Evolutionary conservation across 2,329 filamentous ascomycete genomes (phyloP), one percentile per base, ranked within the genome.

Genomic region (Sordariomycetes sp.): DNA sequence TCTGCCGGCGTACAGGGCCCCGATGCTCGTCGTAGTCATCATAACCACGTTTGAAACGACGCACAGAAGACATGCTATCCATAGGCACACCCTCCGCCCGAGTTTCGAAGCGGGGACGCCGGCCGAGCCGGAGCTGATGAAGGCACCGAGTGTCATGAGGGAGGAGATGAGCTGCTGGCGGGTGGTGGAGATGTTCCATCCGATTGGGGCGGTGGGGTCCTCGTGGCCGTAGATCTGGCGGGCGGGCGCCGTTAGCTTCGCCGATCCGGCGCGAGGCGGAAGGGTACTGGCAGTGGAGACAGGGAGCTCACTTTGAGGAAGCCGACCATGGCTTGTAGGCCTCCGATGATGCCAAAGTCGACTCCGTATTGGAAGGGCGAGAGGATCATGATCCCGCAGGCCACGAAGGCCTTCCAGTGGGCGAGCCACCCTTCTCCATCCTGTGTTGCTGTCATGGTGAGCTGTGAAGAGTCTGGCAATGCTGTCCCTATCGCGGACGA

Each of bases 21-120:
- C 76, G 42, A 83, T 79, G 57, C 69, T 65, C 7, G 70, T 73
- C 0, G 77, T 80, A 2, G 74, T 77, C 57, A 82, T 81, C 79
- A 82, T 82, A 62, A 81, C 71, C 20, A 80, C 68, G 60, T 81
- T 81, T 17, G 78, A 70, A 3, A 77, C 66, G 60, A 69, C 72
- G 61, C 77, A 79, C 10, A 77, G 65, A 1, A 75, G n/a, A 58
- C 75, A 76, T 1, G 77, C 78, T 3, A 71, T 59, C 73, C 73
- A 76, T 8, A 76, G 67, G 32, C 67, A 70, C 48, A 64, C 58
- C 59, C 65, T 68, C 10, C 69, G 66, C 6, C 70, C 71, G 25
- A 69, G 60, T 35, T 68, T 70, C 6, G 62, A 61, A 0, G 71
- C 70, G 2, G 68, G 70, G 25, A 71, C 64, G 0, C 74, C 74